Conservation (phyloP, 164 flowering plant genomes). For the Akebia trifoliata region DNA sequence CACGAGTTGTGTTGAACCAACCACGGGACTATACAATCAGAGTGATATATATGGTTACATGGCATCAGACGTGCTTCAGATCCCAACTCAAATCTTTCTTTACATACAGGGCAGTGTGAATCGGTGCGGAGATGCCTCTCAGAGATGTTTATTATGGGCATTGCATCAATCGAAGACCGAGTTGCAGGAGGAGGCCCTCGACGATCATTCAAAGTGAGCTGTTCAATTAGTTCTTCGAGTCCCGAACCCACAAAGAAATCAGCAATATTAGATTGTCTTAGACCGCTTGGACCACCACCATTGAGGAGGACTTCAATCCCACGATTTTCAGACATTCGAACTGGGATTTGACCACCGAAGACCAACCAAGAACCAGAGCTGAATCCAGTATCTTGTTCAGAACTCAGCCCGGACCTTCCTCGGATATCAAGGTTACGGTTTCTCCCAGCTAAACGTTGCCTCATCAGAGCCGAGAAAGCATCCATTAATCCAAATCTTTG, state of each 20-base stretch:
- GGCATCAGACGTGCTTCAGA: constrained; percentile 73
- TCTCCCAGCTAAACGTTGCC: constrained; percentile 46
- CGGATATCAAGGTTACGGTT: constrained; percentile 33
- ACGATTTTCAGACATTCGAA: constrained; percentile 44
- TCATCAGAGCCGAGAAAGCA: constrained; percentile 60
- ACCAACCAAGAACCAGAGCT: constrained; percentile 52
- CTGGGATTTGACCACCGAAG: constrained; percentile 67
- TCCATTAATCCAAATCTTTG: constrained; percentile 49
- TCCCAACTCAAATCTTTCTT: constrained; percentile 70
- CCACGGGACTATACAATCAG: constrained; percentile 89
- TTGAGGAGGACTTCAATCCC: constrained; percentile 53
- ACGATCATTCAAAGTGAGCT: constrained; percentile 39
- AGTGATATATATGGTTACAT: constrained; percentile 71
- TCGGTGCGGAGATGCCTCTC: constrained; percentile 65
- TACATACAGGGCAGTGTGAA: constrained; percentile 78
- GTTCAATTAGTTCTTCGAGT: constrained; percentile 71
- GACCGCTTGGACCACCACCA: constrained; percentile 56
- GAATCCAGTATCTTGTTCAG: constrained; percentile 26
- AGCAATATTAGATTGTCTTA: constrained; percentile 48
- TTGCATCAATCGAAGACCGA: constrained; percentile 56
- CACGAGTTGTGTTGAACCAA: constrained; percentile 75
- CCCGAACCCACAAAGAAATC: constrained; percentile 78
- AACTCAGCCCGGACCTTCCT: constrained; percentile 33
- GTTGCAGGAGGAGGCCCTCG: constrained; percentile 75
- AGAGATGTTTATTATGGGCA: constrained; percentile 67